Base-by-base conservation (phyloP, 192 early-diverging fungal genomes). In the Helicostylum pulchrum region DNA sequence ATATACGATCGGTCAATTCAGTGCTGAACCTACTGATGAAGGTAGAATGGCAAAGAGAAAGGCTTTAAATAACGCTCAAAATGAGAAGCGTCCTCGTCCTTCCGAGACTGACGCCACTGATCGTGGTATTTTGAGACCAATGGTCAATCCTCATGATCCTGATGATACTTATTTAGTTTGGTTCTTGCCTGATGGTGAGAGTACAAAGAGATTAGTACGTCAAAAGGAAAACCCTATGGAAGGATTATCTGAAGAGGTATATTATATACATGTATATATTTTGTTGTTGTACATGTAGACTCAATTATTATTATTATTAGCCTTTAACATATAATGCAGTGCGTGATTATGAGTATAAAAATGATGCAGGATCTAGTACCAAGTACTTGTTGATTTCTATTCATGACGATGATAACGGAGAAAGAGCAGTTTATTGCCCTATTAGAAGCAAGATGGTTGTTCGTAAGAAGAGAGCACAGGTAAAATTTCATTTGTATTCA, bases 1-100 rank as follows among this genome's bases (percentile, higher is more conserved):
- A 14, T 85, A 83, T 53, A 78, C 76, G 21, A 57, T 81, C 30
- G 79, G 75, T 12, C 79, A 80, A 12, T 85, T 82, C 61, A 70
- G 70, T 55, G 75, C 68, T 9, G 79, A 82, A 36, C 83, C 83
- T 14, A 74, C 65, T 19, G 70, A 71, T 42, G 70, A 71, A 21
- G 48, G 65, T 10, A 23, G 69, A 61, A 6, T 61, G 30, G 42
- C 20, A 11, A 67, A 73, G 17, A 32, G 56, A 44, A 21, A 47
- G 10, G 19, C 31, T 7, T 4, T 5, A 0, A 7, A 30, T 0
- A 44, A 44, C 30, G 3, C 20, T 8, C 21, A 46, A n/a, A 5
- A 2, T 14, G 12, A 14, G 14, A 45, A 64, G 19, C 20, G 17
- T 23, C 62, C 55, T 8, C 39, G 57, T 2, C 10, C 21, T 26